Evolutionary conservation across 106 monocot genomes (phyloP), one percentile per base, ranked within the genome.

Genomic region (Allium cepa): DNA sequence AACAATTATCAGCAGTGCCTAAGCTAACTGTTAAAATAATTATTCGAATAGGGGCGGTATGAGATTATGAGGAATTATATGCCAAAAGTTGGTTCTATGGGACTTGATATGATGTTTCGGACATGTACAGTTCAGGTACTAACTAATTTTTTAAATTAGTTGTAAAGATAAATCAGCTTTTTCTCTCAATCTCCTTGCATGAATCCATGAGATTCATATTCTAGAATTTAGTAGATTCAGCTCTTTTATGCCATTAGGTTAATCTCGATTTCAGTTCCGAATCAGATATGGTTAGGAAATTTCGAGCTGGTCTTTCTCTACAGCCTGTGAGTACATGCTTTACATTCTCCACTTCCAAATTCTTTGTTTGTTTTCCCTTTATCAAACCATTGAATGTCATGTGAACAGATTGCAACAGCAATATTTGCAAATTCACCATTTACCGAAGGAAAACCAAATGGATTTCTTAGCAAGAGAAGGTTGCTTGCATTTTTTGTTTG

Each of bases 221-320:
- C 36, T 36, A 36, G 36, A 36, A 36, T 36, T 36, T 36, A 36
- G 36, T 36, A 36, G 36, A 36, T 36, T 36, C 36, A 36, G 36
- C 36, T 1, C 36, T 36, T 59, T 46, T 71, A 48, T 68, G 22
- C 60, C 22, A 8, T 68, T 62, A 99, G 97, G 97, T 99, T 55
- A 99, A 99, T 83, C 89, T 99, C 71, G 97, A 99, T 67, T 99
- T 99, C 73, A 93, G 87, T 85, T 99, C 97, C 66, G 97, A 99
- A 74, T 28, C 56, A 61, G 97, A 99, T 72, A 99, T 99, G 97
- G 87, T 99, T 47, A 86, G 90, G 69, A 99, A 99, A 72, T 99
- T 92, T 56, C 97, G 89, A 62, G 90, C 79, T 77, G 87, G 89
- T 57, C 88, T 99, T 85, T 84, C 83, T 62, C 73, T 99, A 72